Conservation (phyloP, 257 asterid species). For the Solanum sejunctum region DNA sequence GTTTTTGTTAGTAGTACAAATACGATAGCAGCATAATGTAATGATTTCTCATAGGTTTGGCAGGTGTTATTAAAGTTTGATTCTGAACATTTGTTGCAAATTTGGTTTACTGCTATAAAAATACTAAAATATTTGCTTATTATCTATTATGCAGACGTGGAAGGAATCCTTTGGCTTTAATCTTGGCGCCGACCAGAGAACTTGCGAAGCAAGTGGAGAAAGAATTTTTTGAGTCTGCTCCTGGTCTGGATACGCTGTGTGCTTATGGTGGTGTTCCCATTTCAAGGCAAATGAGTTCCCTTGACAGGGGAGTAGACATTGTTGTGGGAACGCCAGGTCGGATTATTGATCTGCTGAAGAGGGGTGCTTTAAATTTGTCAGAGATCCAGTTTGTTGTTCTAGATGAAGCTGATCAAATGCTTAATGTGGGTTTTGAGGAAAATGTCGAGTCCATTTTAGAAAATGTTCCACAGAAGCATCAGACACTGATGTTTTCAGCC, state of each 20-base stretch:
- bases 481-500: slow-evolving; percentile 96
- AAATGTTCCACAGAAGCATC: slow-evolving; percentile 68
- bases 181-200: slow-evolving; percentile 93
- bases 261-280: slow-evolving; percentile 91
- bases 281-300: slow-evolving; percentile 66
- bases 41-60: background rate
- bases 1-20: background rate
- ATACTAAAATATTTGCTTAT: background rate
- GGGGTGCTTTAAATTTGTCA: slow-evolving; percentile 64
- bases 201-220: slow-evolving; percentile 87
- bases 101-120: background rate
- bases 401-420: slow-evolving; percentile 99
- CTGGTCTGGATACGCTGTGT: slow-evolving; percentile 62
- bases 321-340: slow-evolving; percentile 96
- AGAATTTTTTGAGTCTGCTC: slow-evolving; percentile 76
- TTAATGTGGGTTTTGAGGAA: slow-evolving; percentile 91
- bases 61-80: background rate
- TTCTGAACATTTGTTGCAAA: background rate
- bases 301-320: slow-evolving; percentile 75
- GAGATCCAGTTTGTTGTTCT: slow-evolving; percentile 79
- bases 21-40: background rate
- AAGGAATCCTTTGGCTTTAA: slow-evolving; percentile 63
- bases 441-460: slow-evolving; percentile 80
- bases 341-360: slow-evolving; percentile 78
- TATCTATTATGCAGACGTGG: slow-evolving; percentile 43